A percentile compares a stretch with the other conserved stretches of the same genome.
Conservation (phyloP, 2,329 filamentous ascomycete species). For the Penicillium crustosum region DNA sequence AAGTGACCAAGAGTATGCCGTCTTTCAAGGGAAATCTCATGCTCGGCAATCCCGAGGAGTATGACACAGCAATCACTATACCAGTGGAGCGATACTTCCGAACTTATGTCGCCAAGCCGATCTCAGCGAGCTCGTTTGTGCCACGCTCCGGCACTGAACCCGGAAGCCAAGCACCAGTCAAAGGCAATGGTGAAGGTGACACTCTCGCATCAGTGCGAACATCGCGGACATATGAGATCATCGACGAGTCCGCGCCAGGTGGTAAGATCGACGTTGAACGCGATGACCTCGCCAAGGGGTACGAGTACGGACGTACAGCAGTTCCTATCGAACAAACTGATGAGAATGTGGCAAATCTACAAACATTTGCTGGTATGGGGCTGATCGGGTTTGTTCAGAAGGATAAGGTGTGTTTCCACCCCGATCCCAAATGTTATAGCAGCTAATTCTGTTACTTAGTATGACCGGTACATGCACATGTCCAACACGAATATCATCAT, state of each 20-base stretch:
- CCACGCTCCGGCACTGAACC: constrained; percentile 47
- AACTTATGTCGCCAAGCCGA: constrained; percentile 72
- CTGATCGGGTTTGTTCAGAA: constrained; percentile 82
- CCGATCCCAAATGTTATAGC: background rate
- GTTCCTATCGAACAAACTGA: constrained; percentile 88
- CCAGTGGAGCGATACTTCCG: constrained; percentile 88
- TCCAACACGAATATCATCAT: constrained; percentile 77
- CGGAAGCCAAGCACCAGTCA: constrained; percentile 30
- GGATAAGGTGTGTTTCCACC: constrained; percentile 57
- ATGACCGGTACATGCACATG: constrained; percentile 81
- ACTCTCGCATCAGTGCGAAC: constrained; percentile 70
- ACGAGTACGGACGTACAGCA: constrained; percentile 87
- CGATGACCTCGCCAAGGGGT: constrained; percentile 87
- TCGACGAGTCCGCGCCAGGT: constrained; percentile 70
- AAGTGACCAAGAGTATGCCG: constrained; percentile 70
- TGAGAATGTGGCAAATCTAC: constrained; percentile 81
- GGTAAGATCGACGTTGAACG: constrained; percentile 78
- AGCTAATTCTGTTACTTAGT: constrained; percentile 49
- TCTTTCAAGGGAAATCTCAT: constrained; percentile 78
- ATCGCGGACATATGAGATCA: constrained; percentile 76
- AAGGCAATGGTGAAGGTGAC: constrained; percentile 21
- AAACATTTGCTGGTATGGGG: constrained; percentile 71
- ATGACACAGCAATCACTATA: constrained; percentile 74
- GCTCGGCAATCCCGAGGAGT: constrained; percentile 73
- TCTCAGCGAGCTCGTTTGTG: constrained; percentile 76